Base-by-base conservation (phyloP, 177 flowering plant genomes). In the Vitis hybrid region DNA sequence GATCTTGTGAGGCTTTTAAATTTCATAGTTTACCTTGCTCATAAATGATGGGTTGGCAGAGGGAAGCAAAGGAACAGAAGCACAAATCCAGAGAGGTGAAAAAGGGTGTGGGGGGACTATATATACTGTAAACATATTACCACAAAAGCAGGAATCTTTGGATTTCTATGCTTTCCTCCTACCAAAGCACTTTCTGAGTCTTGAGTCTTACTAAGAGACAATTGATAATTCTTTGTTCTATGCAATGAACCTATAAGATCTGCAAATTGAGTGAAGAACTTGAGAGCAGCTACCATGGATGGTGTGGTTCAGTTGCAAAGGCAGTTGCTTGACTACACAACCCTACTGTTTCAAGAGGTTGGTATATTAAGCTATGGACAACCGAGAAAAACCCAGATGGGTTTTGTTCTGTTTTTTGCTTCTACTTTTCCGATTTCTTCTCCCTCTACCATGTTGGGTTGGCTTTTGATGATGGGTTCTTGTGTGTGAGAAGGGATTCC, bases 301-400 rank as follows among this genome's bases (percentile, higher is more conserved):
- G 57, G 59, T 75, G 80, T 77, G 50, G 51, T 50, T 70, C 80
- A 82, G 79, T 71, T 82, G 74, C 82, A 81, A 65, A 77, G 65
- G 62, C 82, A 82, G 65, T 74, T 79, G 32, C 68, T 70, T 74
- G 86, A 82, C 62, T 82, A 81, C 80, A 71, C 74, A 32, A 56
- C 71, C 32, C 70, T 82, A 27, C 78, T 86, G 56, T 84, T 79
- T 66, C 56, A 75, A 24, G 87, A 86, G 89, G 89, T 86, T 27
- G 52, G 65, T 65, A 18, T 73, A 1, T 46, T 19, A 2, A 61
- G 13, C 58, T 9, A 32, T 18, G 35, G 6, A 24, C 57, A 58
- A 19, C 24, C 7, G 21, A 52, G 35, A 18, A 15, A 61, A 9
- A 66, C 32, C 6, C 57, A 35, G 11, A 51, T 56, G n/a, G 40